A percentile compares a stretch with the other conserved stretches of the same genome.
Conservation (phyloP, 345 rosid species). For the Eutrema japonicum region DNA sequence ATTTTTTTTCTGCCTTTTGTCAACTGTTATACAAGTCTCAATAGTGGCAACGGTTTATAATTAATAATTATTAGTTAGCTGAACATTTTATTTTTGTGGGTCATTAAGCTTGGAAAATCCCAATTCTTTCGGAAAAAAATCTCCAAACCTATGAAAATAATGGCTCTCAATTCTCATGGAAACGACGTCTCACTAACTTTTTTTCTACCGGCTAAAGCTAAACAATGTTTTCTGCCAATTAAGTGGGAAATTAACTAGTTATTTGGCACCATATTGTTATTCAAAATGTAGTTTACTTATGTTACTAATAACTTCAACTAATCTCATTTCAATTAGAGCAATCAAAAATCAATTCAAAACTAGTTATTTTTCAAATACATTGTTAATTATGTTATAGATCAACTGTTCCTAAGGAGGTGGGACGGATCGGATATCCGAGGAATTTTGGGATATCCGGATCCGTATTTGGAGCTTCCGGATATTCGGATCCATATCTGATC, state of each 20-base stretch:
- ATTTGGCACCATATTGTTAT: neutral
- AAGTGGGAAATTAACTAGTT: neutral
- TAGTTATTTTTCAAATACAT: neutral
- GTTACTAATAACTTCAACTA: neutral
- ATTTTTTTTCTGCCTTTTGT: slow-evolving; percentile 11
- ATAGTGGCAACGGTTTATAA: slow-evolving; percentile 10
- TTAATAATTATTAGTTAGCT: neutral
- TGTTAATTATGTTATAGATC: neutral
- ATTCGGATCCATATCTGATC: too few species aligned
- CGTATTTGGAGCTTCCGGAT: too few species aligned
- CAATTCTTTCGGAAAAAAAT: too few species aligned
- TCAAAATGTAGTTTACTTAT: neutral
- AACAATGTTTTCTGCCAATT: neutral
- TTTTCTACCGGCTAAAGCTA: too few species aligned
- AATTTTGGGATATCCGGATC: too few species aligned
- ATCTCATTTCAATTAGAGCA: neutral
- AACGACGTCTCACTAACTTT: too few species aligned
- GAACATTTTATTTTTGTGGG: neutral
- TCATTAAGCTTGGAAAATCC: too few species aligned
- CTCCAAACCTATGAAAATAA: too few species aligned
- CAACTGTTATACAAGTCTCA: slow-evolving; percentile 2
- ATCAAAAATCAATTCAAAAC: neutral
- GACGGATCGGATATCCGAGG: too few species aligned
- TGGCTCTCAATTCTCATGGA: too few species aligned
- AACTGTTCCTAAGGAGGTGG: neutral